Evolutionary conservation across 306 rosid species (phyloP).

Genomic region (Corylus avellana): DNA sequence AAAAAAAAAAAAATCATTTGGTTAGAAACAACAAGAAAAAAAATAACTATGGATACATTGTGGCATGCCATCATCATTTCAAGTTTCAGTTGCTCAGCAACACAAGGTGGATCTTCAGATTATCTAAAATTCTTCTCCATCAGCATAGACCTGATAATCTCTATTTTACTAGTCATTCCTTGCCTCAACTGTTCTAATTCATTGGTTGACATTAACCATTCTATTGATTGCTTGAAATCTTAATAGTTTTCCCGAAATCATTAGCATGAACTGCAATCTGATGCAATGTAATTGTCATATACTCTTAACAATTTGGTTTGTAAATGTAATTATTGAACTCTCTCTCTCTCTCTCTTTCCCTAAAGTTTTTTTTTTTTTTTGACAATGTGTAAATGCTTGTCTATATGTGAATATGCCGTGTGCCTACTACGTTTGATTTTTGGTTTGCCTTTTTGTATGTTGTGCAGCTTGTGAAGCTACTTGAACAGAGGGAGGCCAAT

Average conservation of each 20-base stretch:
- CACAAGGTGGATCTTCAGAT: not conserved
- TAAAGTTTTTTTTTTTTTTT: not conserved
- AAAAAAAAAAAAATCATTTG: not conserved
- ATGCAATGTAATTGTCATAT: not conserved
- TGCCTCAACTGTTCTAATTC: not conserved
- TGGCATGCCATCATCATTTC: not conserved
- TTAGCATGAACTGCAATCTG: not conserved
- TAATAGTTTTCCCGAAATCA: not conserved
- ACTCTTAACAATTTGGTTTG: not conserved
- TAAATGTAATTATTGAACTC: not conserved
- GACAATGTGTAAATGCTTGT: not conserved
- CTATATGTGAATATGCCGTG: not conserved
- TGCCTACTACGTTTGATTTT: conserved; percentile 1
- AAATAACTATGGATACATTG: not conserved
- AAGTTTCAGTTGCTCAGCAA: not conserved
- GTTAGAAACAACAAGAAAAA: not conserved
- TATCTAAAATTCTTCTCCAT: not conserved
- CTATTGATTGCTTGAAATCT: not conserved
- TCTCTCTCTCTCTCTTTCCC: not conserved
- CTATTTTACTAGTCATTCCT: not conserved
- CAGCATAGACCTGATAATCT: not conserved
- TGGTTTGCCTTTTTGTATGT: conserved; percentile 32
- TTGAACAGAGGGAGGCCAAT: conserved; percentile 92
- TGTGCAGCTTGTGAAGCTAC: conserved; percentile 91
- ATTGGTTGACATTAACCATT: not conserved